Percentiles rank a stretch among this genome's conserved stretches.
Evolutionary conservation across 2,329 filamentous ascomycete species (phyloP).

Genomic region (Talaromyces rugulosus): DNA sequence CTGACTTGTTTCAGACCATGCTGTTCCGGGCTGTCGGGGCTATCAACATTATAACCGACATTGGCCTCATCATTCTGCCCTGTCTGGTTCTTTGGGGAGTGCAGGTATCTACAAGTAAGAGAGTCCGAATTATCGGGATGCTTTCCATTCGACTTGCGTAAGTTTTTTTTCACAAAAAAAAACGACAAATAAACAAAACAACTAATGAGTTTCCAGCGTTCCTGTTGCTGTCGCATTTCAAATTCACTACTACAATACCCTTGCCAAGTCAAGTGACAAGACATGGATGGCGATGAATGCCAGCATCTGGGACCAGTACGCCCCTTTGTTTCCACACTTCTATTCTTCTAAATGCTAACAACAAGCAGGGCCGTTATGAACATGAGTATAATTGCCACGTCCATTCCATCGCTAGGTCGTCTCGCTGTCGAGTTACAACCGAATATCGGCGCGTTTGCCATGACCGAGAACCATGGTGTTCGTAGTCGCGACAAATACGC

Average conservation of each 20-base stretch:
- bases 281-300: slow-evolving; percentile 18
- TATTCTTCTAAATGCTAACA: background rate
- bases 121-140: slow-evolving; percentile 16
- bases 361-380: slow-evolving; percentile 20
- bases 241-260: slow-evolving; percentile 17
- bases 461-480: slow-evolving; percentile 12
- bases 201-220: background rate
- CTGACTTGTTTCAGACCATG: slow-evolving; percentile 6
- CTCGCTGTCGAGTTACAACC: slow-evolving; percentile 21
- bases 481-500: slow-evolving; percentile 10
- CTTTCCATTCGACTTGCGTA: slow-evolving; percentile 17
- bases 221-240: slow-evolving; percentile 13
- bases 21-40: slow-evolving; percentile 16
- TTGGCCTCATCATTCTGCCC: slow-evolving; percentile 16
- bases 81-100: slow-evolving; percentile 17
- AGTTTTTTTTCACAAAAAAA: background rate
- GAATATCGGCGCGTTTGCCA: slow-evolving; percentile 8
- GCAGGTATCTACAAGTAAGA: slow-evolving; percentile 17
- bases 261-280: slow-evolving; percentile 4
- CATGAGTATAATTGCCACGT: slow-evolving; percentile 20
- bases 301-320: slow-evolving; percentile 17
- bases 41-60: slow-evolving; percentile 17
- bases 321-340: background rate
- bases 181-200: background rate
- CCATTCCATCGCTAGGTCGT: slow-evolving; percentile 23